Evolutionary conservation across 495 filamentous ascomycete genomes (phyloP).

Genomic region (Trichocladium antarcticum): DNA sequence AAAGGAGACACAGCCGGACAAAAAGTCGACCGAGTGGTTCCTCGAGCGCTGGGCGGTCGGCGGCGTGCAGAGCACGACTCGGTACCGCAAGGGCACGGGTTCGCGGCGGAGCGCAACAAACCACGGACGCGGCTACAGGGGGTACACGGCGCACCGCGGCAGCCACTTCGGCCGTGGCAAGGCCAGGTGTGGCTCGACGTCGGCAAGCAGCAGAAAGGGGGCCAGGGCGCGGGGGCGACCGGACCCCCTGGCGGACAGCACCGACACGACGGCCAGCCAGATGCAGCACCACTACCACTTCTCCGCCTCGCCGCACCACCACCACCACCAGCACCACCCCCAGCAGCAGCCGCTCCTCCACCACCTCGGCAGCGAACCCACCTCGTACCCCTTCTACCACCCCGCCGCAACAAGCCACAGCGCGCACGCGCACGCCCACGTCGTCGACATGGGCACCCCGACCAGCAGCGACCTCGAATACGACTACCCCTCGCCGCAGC

Average conservation of each 20-base stretch:
- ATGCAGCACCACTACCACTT: neutral
- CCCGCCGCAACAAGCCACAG: neutral
- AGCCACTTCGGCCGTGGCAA: neutral
- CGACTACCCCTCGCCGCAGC: constrained; percentile 2
- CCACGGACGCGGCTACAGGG: constrained; percentile 3
- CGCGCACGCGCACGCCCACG: neutral
- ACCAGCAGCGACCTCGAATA: neutral
- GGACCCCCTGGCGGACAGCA: neutral
- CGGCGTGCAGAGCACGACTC: constrained; percentile 39
- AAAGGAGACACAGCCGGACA: constrained; percentile 10
- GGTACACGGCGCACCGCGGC: constrained; percentile 1
- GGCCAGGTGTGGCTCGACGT: neutral
- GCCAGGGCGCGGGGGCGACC: neutral
- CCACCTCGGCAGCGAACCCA: neutral
- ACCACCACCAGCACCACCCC: neutral
- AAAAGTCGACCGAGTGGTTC: constrained; percentile 35
- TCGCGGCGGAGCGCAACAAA: constrained; percentile 9
- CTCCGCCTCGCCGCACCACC: neutral
- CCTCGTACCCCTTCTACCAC: neutral
- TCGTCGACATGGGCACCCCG: neutral
- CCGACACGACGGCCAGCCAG: neutral
- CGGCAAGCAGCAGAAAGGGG: neutral
- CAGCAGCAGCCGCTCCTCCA: neutral
- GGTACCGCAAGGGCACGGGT: constrained; percentile 35
- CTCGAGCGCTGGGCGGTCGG: constrained; percentile 31